These are phyloP conservation scores for Beauveria sp. DNA, from an alignment of 2,329 filamentous ascomycete genomes.

Conservation along the genomic window DNA sequence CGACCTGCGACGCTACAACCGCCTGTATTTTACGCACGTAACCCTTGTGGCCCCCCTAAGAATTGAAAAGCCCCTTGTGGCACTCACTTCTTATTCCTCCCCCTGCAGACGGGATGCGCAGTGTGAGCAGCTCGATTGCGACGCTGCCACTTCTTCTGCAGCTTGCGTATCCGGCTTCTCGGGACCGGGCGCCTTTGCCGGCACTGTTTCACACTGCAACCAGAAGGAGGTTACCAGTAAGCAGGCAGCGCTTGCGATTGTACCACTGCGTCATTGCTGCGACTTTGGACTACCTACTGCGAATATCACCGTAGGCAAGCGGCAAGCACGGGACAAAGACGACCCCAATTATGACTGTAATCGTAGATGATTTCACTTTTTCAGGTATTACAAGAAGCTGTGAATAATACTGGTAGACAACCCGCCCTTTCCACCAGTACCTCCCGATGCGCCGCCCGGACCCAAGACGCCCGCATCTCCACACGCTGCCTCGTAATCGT, in stretches of 20 bases:
- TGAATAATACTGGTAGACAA: too few relatives aligned
- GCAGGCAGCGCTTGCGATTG: neutral
- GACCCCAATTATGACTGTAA: neutral
- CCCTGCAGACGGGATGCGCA: neutral
- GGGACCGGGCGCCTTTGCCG: neutral
- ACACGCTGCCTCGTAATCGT: neutral
- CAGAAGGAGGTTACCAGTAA: neutral
- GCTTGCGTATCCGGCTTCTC: slow-evolving; percentile 12
- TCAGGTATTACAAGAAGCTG: too few relatives aligned
- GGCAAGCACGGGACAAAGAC: neutral
- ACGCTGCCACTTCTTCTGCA: neutral
- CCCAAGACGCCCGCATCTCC: neutral
- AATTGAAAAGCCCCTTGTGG: neutral
- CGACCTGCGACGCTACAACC: neutral
- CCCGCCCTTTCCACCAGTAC: too few relatives aligned
- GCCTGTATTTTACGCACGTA: neutral
- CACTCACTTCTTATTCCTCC: neutral
- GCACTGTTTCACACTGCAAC: neutral
- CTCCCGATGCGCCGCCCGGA: neutral
- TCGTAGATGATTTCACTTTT: too few relatives aligned
- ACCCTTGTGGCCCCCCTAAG: neutral
- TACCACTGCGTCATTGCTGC: neutral
- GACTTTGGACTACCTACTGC: neutral
- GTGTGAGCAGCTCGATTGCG: neutral
- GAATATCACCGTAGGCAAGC: neutral